A percentile compares a stretch with the other conserved stretches of the same genome.
phyloP scores from a whole-genome alignment of 805 yeast species.

The Lipomyces sp. region DNA sequence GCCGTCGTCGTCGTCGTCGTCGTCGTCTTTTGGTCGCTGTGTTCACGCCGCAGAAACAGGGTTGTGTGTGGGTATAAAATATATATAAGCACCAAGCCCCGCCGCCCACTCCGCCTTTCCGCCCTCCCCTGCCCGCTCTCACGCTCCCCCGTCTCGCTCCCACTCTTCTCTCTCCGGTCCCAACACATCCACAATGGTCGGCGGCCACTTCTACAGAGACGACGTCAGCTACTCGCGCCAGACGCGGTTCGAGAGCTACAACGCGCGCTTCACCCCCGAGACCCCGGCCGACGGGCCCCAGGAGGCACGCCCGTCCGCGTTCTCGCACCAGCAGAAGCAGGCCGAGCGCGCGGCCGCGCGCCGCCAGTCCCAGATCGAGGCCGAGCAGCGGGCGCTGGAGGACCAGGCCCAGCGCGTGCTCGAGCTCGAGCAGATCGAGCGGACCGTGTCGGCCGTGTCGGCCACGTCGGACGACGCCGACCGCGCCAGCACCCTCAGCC shows the following conservation, averaged over 20 bases:
- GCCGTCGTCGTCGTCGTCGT: too few species aligned
- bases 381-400: not conserved
- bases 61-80: too few species aligned
- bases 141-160: too few species aligned
- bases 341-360: constrained; percentile 10
- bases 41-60: too few species aligned
- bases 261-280: constrained; percentile 17
- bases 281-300: not conserved
- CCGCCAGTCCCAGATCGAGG: constrained; percentile 10
- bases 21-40: too few species aligned
- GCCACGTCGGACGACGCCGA: not conserved
- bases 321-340: constrained; percentile 15
- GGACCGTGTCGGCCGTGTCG: constrained; percentile 1
- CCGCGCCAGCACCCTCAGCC: constrained; percentile 2
- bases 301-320: constrained; percentile 10
- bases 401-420: constrained; percentile 6
- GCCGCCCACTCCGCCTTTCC: too few species aligned
- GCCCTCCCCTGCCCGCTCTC: too few species aligned
- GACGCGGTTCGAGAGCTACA: constrained; percentile 18
- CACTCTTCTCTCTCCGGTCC: too few species aligned
- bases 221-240: constrained; percentile 16
- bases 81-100: too few species aligned
- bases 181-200: constrained; percentile 17
- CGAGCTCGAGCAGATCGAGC: not conserved
- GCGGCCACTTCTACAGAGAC: constrained; percentile 16